A percentile compares a stretch with the other conserved stretches of the same genome.
These are phyloP conservation scores for Candida gorgasii DNA, from an alignment of 805 yeast species.

Conservation along the genomic window DNA sequence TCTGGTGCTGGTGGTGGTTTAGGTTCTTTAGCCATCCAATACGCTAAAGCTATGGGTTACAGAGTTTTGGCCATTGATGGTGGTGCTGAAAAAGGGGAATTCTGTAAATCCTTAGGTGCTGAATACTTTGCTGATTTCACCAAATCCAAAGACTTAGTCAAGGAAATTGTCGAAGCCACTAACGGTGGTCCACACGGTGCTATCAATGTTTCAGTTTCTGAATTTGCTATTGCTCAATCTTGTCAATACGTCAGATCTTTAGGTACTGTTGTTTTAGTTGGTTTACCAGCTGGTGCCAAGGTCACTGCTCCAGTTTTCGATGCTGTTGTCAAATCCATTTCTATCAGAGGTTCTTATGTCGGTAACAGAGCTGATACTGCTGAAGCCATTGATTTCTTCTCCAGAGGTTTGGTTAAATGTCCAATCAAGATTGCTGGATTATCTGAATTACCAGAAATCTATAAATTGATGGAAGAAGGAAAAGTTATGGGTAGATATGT, in stretches of 20 bases:
- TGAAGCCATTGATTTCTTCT: constrained; percentile 46
- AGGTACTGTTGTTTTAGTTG: constrained; percentile 47
- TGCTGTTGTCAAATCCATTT: constrained; percentile 41
- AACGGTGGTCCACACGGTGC: constrained; percentile 61
- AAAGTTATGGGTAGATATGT: constrained; percentile 46
- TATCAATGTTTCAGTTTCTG: constrained; percentile 53
- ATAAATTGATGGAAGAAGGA: constrained; percentile 43
- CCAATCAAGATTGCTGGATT: constrained; percentile 44
- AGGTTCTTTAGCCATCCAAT: constrained; percentile 75
- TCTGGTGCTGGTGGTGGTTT: constrained; percentile 85
- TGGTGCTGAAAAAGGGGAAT: constrained; percentile 65
- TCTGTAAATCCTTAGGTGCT: constrained; percentile 59
- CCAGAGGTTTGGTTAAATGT: constrained; percentile 44
- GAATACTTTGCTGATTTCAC: constrained; percentile 62
- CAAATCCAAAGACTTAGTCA: constrained; percentile 49
- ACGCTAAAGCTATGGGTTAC: constrained; percentile 74
- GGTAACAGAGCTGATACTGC: constrained; percentile 49
- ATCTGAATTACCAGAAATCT: constrained; percentile 40
- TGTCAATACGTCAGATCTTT: constrained; percentile 38
- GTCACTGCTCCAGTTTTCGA: constrained; percentile 40
- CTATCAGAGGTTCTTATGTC: constrained; percentile 44
- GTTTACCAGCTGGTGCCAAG: constrained; percentile 48
- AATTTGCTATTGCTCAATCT: constrained; percentile 50
- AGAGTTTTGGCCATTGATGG: constrained; percentile 71
- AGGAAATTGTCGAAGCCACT: constrained; percentile 47